These are phyloP conservation scores for Exserohilum rostratum DNA, from an alignment of 2,329 filamentous ascomycete species.

Conservation along the genomic window DNA sequence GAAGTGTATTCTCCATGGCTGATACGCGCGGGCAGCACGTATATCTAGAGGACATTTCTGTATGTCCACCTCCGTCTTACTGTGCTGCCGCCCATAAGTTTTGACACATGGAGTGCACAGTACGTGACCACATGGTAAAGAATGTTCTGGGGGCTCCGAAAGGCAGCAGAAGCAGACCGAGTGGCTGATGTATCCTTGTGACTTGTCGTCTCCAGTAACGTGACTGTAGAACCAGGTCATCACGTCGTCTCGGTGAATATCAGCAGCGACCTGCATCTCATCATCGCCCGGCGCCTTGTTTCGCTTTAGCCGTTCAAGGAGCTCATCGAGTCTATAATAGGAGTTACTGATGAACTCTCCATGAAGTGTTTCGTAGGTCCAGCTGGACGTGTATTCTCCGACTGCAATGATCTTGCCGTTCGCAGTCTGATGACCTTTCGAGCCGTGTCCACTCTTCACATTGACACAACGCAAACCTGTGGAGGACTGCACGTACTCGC, in stretches of 20 bases:
- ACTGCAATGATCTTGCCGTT: slow-evolving; percentile 52
- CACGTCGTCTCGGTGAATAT: slow-evolving; percentile 36
- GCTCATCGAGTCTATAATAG: too few species aligned
- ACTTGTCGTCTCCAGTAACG: slow-evolving; percentile 7
- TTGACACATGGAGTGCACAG: slow-evolving; percentile 52
- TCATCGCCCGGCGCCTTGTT: slow-evolving; percentile 9
- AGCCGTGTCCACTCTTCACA: slow-evolving; percentile 45
- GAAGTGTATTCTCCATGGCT: slow-evolving; percentile 28
- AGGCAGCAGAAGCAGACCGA: slow-evolving; percentile 57
- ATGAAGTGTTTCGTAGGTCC: slow-evolving; percentile 1
- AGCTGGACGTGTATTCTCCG: slow-evolving; percentile 50
- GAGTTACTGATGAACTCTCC: too few species aligned
- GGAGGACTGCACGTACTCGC: slow-evolving; percentile 44
- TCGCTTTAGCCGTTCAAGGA: slow-evolving; percentile 28
- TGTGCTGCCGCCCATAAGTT: slow-evolving; percentile 30
- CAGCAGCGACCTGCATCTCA: slow-evolving; percentile 25
- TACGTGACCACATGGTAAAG: slow-evolving; percentile 55
- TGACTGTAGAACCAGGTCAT: slow-evolving; percentile 43
- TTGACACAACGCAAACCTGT: slow-evolving; percentile 51
- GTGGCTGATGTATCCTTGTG: slow-evolving; percentile 52
- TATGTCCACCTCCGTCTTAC: not conserved
- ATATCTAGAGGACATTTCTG: not conserved
- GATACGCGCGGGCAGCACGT: not conserved
- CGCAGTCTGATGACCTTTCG: slow-evolving; percentile 55
- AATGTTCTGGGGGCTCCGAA: slow-evolving; percentile 51